phyloP scores from a whole-genome alignment of 768 basidiomycete species.

The Antrodiella citrinella region DNA sequence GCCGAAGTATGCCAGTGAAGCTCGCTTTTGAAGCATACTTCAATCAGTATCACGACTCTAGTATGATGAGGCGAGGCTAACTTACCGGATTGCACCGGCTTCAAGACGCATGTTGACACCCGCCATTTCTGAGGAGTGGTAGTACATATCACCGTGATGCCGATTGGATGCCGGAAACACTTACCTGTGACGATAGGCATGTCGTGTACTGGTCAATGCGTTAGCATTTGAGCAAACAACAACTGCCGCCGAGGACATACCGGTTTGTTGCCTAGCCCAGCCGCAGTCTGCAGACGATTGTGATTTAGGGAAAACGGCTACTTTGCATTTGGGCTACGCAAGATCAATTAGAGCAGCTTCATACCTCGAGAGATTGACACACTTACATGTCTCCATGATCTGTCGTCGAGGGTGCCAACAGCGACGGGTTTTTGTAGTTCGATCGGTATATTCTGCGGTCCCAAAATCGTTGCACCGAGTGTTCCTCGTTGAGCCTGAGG shows the following conservation, averaged over 20 bases:
- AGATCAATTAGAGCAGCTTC: background rate
- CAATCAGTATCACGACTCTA: too few relatives aligned
- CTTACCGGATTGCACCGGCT: conserved; percentile 23
- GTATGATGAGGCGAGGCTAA: background rate
- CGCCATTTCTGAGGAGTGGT: conserved; percentile 23
- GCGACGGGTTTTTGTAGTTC: conserved; percentile 25
- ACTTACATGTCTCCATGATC: conserved; percentile 24
- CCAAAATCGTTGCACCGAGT: conserved; percentile 34
- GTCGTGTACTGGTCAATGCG: conserved; percentile 12
- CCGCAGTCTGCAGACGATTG: conserved; percentile 27
- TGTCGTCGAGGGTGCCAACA: conserved; percentile 26
- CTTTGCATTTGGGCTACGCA: conserved; percentile 19
- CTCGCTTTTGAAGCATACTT: too few relatives aligned
- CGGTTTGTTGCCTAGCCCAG: conserved; percentile 28
- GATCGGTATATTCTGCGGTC: conserved; percentile 27
- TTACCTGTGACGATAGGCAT: conserved; percentile 24
- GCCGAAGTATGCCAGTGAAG: conserved; percentile 29
- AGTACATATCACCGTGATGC: too few relatives aligned
- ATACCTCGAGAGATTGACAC: background rate
- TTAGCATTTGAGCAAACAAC: background rate
- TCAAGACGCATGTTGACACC: conserved; percentile 28
- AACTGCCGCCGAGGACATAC: conserved; percentile 5
- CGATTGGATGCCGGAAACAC: too few relatives aligned
- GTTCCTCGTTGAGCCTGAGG: conserved; percentile 30
- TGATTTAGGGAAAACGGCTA: conserved; percentile 29